Evolutionary conservation across 2,329 filamentous ascomycete genomes (phyloP).

Genomic region (Blumeria graminis): DNA sequence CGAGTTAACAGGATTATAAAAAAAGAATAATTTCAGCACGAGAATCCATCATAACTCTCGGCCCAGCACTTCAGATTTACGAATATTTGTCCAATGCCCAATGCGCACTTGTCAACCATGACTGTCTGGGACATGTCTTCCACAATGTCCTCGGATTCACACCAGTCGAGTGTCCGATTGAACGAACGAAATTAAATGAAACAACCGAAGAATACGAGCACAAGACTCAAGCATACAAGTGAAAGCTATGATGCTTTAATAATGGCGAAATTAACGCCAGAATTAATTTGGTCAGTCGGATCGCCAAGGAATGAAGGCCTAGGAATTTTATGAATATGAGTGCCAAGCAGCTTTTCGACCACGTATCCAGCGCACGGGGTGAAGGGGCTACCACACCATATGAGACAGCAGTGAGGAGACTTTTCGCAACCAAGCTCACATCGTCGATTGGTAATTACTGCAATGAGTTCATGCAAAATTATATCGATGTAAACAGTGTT

Average conservation of each 20-base stretch:
- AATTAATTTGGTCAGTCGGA: neutral
- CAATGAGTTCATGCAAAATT: neutral
- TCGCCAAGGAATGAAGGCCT: neutral
- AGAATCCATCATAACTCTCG: neutral
- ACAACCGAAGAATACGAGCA: neutral
- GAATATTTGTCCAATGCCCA: neutral
- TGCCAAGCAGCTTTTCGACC: neutral
- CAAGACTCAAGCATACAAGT: neutral
- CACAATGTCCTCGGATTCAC: neutral
- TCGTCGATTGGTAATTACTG: neutral
- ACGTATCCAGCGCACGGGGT: neutral
- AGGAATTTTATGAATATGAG: neutral
- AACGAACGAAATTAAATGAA: neutral
- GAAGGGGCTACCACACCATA: neutral
- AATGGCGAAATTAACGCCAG: neutral
- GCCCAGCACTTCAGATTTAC: neutral
- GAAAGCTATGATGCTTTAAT: neutral
- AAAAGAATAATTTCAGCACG: too few relatives aligned
- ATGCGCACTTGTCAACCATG: neutral
- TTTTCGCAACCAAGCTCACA: neutral
- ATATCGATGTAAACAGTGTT: neutral
- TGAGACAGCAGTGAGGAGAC: neutral
- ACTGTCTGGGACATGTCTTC: neutral
- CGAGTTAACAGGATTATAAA: too few relatives aligned
- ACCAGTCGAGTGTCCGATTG: neutral